Conservation (phyloP, 768 basidiomycete species). For the Boletus sp. region DNA sequence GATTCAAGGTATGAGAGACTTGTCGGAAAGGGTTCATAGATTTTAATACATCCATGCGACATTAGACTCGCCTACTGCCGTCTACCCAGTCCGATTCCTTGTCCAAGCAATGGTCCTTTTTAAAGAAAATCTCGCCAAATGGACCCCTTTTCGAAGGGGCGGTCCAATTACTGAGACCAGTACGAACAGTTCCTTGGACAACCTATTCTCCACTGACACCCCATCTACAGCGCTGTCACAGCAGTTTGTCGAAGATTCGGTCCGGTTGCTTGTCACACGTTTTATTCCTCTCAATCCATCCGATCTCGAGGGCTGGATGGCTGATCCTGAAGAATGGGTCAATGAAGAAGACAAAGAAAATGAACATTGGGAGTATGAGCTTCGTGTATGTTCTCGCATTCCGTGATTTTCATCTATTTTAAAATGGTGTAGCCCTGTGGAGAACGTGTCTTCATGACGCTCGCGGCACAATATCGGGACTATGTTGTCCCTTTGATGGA, state of each 20-base stretch:
- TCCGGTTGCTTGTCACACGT: constrained; percentile 71
- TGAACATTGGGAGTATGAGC: constrained; percentile 91
- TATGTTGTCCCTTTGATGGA: constrained; percentile 67
- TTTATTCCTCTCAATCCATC: constrained; percentile 80
- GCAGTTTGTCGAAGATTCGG: constrained; percentile 71
- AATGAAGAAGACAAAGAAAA: constrained; percentile 85
- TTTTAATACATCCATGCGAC: background rate
- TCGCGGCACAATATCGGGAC: constrained; percentile 65
- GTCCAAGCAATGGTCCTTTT: constrained; percentile 86
- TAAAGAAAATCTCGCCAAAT: constrained; percentile 76
- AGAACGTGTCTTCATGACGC: constrained; percentile 84
- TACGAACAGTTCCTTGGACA: constrained; percentile 27
- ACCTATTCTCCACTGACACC: constrained; percentile 11
- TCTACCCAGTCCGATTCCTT: constrained; percentile 75
- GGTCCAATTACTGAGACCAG: constrained; percentile 59
- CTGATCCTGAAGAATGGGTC: constrained; percentile 94
- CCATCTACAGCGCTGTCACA: constrained; percentile 50
- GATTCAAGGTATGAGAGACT: constrained; percentile 50
- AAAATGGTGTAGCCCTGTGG: constrained; percentile 68
- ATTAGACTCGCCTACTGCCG: constrained; percentile 57
- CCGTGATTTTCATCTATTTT: background rate
- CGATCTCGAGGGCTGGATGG: constrained; percentile 81
- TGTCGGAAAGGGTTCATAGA: background rate
- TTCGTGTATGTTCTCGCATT: constrained; percentile 58
- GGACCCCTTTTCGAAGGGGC: constrained; percentile 63